A percentile compares a stretch with the other conserved stretches of the same genome.
These are phyloP conservation scores for Lasiosphaeris hirsuta DNA, from an alignment of 495 filamentous ascomycete species.

Conservation along the genomic window DNA sequence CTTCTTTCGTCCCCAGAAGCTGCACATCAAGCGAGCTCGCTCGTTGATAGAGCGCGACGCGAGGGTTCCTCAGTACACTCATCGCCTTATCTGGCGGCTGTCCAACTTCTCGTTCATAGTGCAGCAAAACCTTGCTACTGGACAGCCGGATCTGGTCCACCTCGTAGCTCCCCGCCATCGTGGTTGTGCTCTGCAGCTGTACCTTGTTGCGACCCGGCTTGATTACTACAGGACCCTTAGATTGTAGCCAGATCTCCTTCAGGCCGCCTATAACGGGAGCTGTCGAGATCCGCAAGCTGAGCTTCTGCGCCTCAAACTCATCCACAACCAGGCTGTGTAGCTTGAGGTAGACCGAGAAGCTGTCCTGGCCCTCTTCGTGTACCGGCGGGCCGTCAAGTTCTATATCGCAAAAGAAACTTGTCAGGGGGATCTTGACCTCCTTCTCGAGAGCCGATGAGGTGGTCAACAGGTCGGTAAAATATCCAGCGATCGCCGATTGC, in stretches of 20 bases:
- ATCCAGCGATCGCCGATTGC: constrained; percentile 52
- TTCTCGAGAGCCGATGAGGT: constrained; percentile 61
- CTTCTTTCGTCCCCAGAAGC: constrained; percentile 47
- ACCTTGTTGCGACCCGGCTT: constrained; percentile 53
- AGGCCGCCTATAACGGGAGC: constrained; percentile 42
- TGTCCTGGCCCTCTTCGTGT: constrained; percentile 70
- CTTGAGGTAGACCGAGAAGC: constrained; percentile 68
- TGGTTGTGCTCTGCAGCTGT: constrained; percentile 51
- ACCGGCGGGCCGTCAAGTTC: constrained; percentile 64
- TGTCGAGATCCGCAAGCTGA: constrained; percentile 60
- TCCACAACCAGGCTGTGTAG: constrained; percentile 72
- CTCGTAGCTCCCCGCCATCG: constrained; percentile 71
- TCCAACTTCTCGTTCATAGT: constrained; percentile 51
- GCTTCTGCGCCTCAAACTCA: constrained; percentile 60
- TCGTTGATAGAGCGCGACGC: constrained; percentile 47
- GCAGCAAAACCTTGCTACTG: constrained; percentile 65
- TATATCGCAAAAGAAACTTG: constrained; percentile 69
- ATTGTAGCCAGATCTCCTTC: constrained; percentile 65
- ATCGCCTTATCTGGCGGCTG: constrained; percentile 42
- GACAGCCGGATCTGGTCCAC: constrained; percentile 69
- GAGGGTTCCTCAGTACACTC: constrained; percentile 38
- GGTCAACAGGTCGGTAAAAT: constrained; percentile 62
- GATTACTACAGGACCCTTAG: constrained; percentile 40
- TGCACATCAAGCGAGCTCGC: constrained; percentile 45
- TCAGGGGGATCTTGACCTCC: constrained; percentile 63